Base-by-base conservation (phyloP, 2,329 filamentous ascomycete species). In the Tolypocladium tropicale region DNA sequence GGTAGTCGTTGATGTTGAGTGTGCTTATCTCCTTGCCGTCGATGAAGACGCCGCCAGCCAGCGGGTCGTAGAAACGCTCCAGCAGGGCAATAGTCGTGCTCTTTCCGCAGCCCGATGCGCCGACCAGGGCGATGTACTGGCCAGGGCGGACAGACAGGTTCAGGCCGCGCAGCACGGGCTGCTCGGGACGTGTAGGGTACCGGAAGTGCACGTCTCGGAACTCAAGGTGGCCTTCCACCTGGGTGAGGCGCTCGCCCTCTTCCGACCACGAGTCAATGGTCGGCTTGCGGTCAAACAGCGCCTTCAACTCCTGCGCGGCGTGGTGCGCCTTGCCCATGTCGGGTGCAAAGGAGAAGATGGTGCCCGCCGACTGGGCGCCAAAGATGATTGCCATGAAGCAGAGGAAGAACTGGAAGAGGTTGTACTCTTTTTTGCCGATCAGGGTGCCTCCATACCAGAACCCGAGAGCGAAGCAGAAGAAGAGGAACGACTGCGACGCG, bases 81-180 rank as follows among this genome's bases (percentile, higher is more conserved):
- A 97, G 77, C 4, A 97, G 79, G 4, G 90, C 88, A 67, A 97
- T 95, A 0, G 92, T 95, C 0, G 94, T 97, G 53, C 85, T 90
- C 76, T 99, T 97, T 57, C 94, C 94, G 66, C 92, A 96, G 3
- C 94, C 93, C 50, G 88, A 94, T 0, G 93, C 88, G n/a, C 94
- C 94, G 10, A 97, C 94, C 2, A 97, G 81, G 0, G 93, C 94
- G 9, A 93, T 81, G 64, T 93, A 94, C 67, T 93, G 88, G 4
- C 89, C 90, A 0, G 89, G 88, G 32, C 84, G 82, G 46, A 93
- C 82, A 16, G 74, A 76, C 7, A 93, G 77, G 70, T 93, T 86
- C 12, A 96, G 77, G 0, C 92, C 93, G 32, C 90, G 87, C 3
- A 97, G 83, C 0, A 97, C 90, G n/a, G 90, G 89, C 63, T 95